phyloP scores from a whole-genome alignment of 23 red algal genomes.

The Agarophyton chilense region DNA sequence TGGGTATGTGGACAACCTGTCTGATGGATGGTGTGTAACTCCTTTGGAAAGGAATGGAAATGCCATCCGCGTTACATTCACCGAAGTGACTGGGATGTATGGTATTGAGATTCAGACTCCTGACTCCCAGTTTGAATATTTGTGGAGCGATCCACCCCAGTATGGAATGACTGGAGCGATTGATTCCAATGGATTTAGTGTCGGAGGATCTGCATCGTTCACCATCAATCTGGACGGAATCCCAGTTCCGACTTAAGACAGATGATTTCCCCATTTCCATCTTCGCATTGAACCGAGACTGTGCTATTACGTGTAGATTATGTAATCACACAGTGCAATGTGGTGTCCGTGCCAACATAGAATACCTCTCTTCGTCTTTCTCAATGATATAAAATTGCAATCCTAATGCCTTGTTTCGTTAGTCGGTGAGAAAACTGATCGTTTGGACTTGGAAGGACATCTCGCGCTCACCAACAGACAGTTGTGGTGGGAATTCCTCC shows the following conservation, averaged over 20 bases:
- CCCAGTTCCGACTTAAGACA: not conserved
- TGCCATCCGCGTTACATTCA: constrained; percentile 27
- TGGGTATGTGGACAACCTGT: not conserved
- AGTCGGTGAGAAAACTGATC: too few relatives aligned
- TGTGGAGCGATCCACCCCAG: constrained; percentile 6
- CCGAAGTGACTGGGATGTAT: constrained; percentile 1
- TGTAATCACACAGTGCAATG: too few relatives aligned
- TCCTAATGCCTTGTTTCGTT: too few relatives aligned
- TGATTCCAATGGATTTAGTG: constrained; percentile 10
- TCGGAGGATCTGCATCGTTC: constrained; percentile 7
- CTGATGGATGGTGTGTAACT: constrained; percentile 47
- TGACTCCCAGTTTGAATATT: not conserved
- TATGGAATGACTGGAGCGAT: constrained; percentile 15
- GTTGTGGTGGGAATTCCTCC: too few relatives aligned
- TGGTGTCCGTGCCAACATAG: too few relatives aligned
- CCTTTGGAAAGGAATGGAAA: constrained; percentile 40
- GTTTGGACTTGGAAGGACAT: too few relatives aligned
- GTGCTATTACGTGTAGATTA: too few relatives aligned
- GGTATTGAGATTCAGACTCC: constrained; percentile 36
- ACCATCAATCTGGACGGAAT: constrained; percentile 13
- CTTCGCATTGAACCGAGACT: too few relatives aligned
- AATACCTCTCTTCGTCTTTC: too few relatives aligned
- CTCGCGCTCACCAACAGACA: too few relatives aligned
- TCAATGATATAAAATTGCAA: too few relatives aligned
- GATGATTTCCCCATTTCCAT: too few relatives aligned